phyloP scores from a whole-genome alignment of 1,284 basidiomycete species.

The Ustilago hordei region DNA sequence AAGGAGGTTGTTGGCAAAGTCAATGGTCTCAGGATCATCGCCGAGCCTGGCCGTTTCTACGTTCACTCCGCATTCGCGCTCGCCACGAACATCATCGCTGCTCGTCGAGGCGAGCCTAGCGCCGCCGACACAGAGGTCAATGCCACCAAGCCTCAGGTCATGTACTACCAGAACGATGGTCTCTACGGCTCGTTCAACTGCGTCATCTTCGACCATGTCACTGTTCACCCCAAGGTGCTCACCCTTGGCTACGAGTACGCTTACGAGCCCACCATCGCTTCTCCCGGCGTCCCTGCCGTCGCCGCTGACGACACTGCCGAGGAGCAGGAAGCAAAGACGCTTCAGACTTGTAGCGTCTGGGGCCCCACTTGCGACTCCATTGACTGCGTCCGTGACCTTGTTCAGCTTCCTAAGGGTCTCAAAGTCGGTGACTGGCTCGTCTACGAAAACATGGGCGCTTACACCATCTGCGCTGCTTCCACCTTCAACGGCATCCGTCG shows the following conservation, averaged over 20 bases:
- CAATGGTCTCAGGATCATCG: constrained; percentile 85
- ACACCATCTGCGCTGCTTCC: constrained; percentile 89
- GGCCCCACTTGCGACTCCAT: constrained; percentile 89
- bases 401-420: constrained; percentile 58
- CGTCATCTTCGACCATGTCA: constrained; percentile 92
- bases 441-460: constrained; percentile 92
- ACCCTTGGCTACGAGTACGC: constrained; percentile 69
- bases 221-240: constrained; percentile 84
- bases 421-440: constrained; percentile 85
- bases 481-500: constrained; percentile 80
- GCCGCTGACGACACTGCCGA: constrained; percentile 10
- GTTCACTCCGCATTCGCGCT: constrained; percentile 92
- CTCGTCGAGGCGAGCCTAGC: constrained; percentile 69
- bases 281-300: constrained; percentile 49
- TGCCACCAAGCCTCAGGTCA: constrained; percentile 58
- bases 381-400: constrained; percentile 73
- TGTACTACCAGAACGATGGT: constrained; percentile 70
- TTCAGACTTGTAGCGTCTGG: constrained; percentile 73
- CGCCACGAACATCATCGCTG: constrained; percentile 92
- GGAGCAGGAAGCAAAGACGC: constrained; percentile 61
- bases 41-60: constrained; percentile 95
- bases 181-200: constrained; percentile 96
- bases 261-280: constrained; percentile 68
- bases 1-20: constrained; percentile 60
- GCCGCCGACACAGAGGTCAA: constrained; percentile 18